Evolutionary conservation across 768 basidiomycete species (phyloP).

Genomic region (Chalciporus chontae): DNA sequence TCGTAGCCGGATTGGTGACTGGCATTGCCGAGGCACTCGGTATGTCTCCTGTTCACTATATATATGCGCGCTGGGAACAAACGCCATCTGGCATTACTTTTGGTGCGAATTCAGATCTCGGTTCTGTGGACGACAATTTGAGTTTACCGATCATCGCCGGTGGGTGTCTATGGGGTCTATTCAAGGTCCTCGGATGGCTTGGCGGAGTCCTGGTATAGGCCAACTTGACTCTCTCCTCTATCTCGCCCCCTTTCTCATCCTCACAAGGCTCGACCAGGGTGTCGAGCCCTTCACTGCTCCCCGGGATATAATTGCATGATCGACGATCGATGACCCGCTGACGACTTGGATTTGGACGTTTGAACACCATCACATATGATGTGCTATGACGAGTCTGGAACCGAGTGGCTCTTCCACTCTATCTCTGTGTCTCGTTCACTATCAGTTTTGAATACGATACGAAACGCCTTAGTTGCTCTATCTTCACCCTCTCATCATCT

Average conservation of each 20-base stretch:
- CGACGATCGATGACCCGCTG: not conserved
- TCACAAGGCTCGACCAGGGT: not conserved
- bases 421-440: not conserved
- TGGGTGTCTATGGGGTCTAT: slow-evolving; percentile 58
- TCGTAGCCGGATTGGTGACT: slow-evolving; percentile 72
- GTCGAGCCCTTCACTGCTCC: not conserved
- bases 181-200: slow-evolving; percentile 40
- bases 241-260: not conserved
- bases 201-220: slow-evolving; percentile 17
- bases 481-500: not conserved
- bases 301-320: not conserved
- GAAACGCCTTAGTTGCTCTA: not conserved
- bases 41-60: slow-evolving; percentile 36
- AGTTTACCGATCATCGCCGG: slow-evolving; percentile 88
- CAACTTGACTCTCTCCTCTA: not conserved
- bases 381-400: not conserved
- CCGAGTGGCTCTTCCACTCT: not conserved
- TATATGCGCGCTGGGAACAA: not conserved
- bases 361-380: not conserved
- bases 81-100: not conserved
- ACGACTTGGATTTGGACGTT: not conserved
- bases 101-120: slow-evolving; percentile 57
- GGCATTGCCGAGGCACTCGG: slow-evolving; percentile 89
- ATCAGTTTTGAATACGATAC: not conserved
- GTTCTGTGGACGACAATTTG: slow-evolving; percentile 83